These are phyloP conservation scores for Phytopythium ostracodes DNA, from an alignment of 352 stramenopile genomes.

Conservation along the genomic window DNA sequence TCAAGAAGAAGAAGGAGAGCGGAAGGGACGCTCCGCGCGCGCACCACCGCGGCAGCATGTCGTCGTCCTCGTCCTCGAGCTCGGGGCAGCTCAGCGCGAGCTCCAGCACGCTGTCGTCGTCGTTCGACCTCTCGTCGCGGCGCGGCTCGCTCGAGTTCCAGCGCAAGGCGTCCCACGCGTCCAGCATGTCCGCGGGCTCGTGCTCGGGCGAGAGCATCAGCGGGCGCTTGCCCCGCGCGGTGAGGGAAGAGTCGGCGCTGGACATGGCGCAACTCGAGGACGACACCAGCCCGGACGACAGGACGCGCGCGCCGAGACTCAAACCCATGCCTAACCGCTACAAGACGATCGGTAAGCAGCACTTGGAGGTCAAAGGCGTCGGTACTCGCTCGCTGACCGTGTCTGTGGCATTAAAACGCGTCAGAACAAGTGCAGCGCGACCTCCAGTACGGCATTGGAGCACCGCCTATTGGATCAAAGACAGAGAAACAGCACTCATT, in stretches of 20 bases:
- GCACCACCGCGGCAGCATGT: not conserved
- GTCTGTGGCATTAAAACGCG: not conserved
- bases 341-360: constrained; percentile 1
- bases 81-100: constrained; percentile 2
- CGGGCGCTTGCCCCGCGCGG: not conserved
- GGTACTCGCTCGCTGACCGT: not conserved
- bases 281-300: not conserved
- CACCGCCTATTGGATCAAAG: not conserved
- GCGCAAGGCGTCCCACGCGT: constrained; percentile 3
- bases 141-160: not conserved
- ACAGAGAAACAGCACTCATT: too few relatives aligned
- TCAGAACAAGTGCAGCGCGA: constrained; percentile 5
- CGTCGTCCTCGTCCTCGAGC: constrained; percentile 4
- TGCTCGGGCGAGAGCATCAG: not conserved
- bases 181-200: not conserved
- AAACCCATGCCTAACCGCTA: constrained; percentile 7
- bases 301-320: not conserved
- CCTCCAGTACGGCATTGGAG: not conserved
- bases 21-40: not conserved
- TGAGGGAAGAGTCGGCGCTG: not conserved
- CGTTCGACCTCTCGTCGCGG: constrained; percentile 1
- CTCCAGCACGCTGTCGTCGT: constrained; percentile 1
- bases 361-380: not conserved
- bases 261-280: not conserved
- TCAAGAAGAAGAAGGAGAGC: constrained; percentile 3